Conservation (phyloP, 306 rosid species). For the Gastrolobium villosum region DNA sequence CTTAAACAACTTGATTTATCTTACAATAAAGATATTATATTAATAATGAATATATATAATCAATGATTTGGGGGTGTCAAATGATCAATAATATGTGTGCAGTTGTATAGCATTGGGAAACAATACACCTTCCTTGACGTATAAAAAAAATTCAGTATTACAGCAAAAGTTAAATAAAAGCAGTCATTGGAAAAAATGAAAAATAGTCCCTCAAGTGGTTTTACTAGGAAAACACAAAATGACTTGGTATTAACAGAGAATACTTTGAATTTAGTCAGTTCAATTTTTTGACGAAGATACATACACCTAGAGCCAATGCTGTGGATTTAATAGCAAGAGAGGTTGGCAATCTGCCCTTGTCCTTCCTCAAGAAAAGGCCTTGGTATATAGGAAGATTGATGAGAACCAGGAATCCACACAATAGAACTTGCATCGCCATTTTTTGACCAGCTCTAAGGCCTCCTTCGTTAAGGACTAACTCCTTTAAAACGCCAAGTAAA, state of each 20-base stretch:
- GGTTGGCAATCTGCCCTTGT: constrained; percentile 64
- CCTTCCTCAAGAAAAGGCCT: constrained; percentile 70
- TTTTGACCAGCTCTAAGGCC: constrained; percentile 36
- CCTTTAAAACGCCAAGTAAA: constrained; percentile 53
- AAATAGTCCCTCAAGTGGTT: too few species aligned
- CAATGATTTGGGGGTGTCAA: too few species aligned
- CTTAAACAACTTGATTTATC: too few species aligned
- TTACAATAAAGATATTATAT: too few species aligned
- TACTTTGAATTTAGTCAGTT: background rate
- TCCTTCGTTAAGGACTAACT: constrained; percentile 36
- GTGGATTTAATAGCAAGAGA: constrained; percentile 57
- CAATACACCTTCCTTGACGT: too few species aligned
- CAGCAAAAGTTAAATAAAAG: too few species aligned
- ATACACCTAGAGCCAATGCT: constrained; percentile 22
- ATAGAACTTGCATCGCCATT: constrained; percentile 58
- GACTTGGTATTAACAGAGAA: background rate
- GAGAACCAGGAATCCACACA: constrained; percentile 57
- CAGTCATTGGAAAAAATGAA: too few species aligned
- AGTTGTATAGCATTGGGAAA: too few species aligned
- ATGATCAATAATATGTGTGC: too few species aligned
- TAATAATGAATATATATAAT: too few species aligned
- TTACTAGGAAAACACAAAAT: too few species aligned
- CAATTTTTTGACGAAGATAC: background rate
- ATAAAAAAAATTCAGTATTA: too few species aligned
- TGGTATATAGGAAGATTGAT: constrained; percentile 66